These are phyloP conservation scores for Blastobotrys parvus DNA, from an alignment of 805 yeast genomes.

Conservation along the genomic window DNA sequence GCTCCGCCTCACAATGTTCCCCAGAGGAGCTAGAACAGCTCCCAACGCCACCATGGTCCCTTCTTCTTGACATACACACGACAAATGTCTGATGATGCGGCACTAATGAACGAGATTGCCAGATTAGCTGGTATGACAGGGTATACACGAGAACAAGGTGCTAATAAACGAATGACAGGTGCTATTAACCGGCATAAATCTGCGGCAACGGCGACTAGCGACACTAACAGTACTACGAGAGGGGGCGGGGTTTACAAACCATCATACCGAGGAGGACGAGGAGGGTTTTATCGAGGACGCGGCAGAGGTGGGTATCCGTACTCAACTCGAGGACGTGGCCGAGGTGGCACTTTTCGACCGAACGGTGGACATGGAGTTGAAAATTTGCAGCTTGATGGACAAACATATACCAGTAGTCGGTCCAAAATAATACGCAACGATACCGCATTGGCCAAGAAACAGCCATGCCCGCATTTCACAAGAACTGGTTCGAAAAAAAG, in stretches of 20 bases:
- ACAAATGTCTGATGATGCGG: too few species aligned
- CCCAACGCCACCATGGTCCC: background rate
- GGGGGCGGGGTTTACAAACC: background rate
- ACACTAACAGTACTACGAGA: background rate
- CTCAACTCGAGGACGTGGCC: conserved; percentile 19
- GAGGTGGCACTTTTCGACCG: conserved; percentile 21
- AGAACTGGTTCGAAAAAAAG: conserved; percentile 17
- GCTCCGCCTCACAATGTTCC: too few species aligned
- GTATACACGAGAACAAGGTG: background rate
- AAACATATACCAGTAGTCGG: too few species aligned
- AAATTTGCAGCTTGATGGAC: conserved; percentile 9
- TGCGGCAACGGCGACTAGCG: background rate
- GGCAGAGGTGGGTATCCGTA: conserved; percentile 5
- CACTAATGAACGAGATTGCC: conserved; percentile 18
- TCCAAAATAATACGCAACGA: too few species aligned
- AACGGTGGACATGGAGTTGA: conserved; percentile 16
- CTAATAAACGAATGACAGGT: conserved; percentile 6
- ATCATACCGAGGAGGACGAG: background rate
- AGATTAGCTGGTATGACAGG: conserved; percentile 15
- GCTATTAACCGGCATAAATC: conserved; percentile 20
- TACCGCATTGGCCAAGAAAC: too few species aligned
- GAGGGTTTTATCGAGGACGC: conserved; percentile 3
- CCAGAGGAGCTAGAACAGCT: too few species aligned
- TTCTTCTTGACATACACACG: too few species aligned
- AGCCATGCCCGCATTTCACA: conserved; percentile 25